These are phyloP conservation scores for Panicum virgatum DNA, from an alignment of 202 grass and related monocot genomes.

Conservation along the genomic window DNA sequence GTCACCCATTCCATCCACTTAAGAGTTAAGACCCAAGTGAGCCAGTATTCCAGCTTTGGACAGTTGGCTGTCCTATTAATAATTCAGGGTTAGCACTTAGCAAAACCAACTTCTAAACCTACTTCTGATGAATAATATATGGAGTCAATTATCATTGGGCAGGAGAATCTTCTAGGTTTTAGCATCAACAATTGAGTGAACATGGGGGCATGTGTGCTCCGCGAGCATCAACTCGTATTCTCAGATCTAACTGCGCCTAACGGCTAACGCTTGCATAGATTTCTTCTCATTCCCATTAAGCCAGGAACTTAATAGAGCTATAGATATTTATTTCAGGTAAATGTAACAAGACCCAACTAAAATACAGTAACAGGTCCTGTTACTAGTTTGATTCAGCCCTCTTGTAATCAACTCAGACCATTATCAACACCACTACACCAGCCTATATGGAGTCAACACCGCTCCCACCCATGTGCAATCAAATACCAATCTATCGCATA, in stretches of 20 bases:
- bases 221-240: not conserved
- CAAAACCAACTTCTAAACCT: not conserved
- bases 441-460: no score
- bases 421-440: no score
- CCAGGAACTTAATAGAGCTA: not conserved
- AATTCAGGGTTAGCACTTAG: not conserved
- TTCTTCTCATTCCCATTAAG: not conserved
- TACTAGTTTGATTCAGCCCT: no score
- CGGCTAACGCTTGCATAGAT: not conserved
- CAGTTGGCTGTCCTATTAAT: not conserved
- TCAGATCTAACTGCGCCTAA: not conserved
- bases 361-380: no score
- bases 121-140: not conserved
- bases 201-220: not conserved
- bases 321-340: no score
- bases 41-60: not conserved
- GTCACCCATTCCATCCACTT: not conserved
- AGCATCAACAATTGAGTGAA: not conserved
- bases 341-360: no score
- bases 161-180: not conserved
- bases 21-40: not conserved
- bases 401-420: no score
- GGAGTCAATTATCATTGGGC: not conserved
- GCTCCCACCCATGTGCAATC: no score
- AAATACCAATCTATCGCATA: no score